phyloP scores from a whole-genome alignment of 169 alveolate species.

The Theileria orientalis region DNA sequence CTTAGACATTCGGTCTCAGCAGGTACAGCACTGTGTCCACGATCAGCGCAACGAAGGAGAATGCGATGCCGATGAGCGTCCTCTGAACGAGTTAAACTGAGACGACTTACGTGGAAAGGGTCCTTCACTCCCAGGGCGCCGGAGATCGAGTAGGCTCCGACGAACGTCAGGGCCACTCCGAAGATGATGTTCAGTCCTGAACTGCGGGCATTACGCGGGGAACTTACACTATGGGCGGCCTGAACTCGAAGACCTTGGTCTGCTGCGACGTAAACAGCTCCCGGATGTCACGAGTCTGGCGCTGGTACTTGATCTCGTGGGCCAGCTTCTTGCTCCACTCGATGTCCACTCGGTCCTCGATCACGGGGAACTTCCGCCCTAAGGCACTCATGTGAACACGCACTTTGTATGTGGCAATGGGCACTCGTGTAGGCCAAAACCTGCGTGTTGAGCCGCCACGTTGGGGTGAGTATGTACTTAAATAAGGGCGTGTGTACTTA shows the following conservation, averaged over 20 bases:
- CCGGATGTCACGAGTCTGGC: constrained; percentile 31
- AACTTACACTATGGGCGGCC: constrained; percentile 59
- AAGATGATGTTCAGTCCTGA: constrained; percentile 55
- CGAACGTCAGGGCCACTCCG: constrained; percentile 58
- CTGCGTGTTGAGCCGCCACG: no score
- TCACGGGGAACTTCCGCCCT: constrained; percentile 34
- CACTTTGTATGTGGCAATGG: no score
- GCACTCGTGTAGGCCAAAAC: no score
- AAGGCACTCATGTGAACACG: no score
- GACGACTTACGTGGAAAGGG: constrained; percentile 24
- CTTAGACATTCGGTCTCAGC: constrained; percentile 8
- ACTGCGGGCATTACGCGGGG: background rate
- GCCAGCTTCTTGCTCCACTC: constrained; percentile 39
- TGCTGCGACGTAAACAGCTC: background rate
- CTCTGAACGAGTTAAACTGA: constrained; percentile 5
- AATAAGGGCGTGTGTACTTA: background rate
- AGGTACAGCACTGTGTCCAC: constrained; percentile 53
- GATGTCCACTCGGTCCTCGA: constrained; percentile 12
- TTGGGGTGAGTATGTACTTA: background rate
- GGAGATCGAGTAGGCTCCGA: constrained; percentile 60
- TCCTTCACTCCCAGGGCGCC: constrained; percentile 51
- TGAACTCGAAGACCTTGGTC: constrained; percentile 3
- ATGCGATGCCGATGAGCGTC: constrained; percentile 24
- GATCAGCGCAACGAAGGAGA: constrained; percentile 39
- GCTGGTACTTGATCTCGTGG: constrained; percentile 52